Percentiles rank a stretch among this genome's conserved stretches.
These are phyloP conservation scores for Trematosphaeria pertusa DNA, from an alignment of 2,329 filamentous ascomycete genomes.

Conservation along the genomic window DNA sequence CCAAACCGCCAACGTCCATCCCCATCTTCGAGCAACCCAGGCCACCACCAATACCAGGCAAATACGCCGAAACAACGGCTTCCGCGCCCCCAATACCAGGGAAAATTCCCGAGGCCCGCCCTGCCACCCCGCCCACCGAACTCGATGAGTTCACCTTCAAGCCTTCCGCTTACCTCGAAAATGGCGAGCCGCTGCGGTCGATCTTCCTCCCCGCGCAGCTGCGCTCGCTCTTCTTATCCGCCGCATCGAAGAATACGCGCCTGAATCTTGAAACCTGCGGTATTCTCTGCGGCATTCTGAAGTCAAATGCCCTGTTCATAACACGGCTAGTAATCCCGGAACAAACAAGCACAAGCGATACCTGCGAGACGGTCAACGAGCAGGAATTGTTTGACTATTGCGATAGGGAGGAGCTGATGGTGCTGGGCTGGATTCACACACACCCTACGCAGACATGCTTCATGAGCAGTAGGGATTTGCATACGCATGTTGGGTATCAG, in stretches of 20 bases:
- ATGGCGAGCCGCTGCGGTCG: constrained; percentile 83
- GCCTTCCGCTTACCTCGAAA: constrained; percentile 87
- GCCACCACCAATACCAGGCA: constrained; percentile 42
- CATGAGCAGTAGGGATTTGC: constrained; percentile 92
- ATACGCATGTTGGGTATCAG: constrained; percentile 94
- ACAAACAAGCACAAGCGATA: constrained; percentile 88
- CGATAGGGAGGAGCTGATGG: constrained; percentile 79
- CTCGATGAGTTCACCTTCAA: constrained; percentile 77
- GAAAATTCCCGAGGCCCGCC: constrained; percentile 28
- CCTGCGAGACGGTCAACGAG: constrained; percentile 93
- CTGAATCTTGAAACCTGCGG: constrained; percentile 92
- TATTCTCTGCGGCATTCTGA: constrained; percentile 86
- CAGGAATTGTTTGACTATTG: constrained; percentile 87
- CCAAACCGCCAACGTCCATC: constrained; percentile 27
- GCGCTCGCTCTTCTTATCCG: constrained; percentile 73
- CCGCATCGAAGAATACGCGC: constrained; percentile 78
- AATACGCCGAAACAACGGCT: constrained; percentile 20
- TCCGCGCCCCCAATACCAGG: constrained; percentile 30
- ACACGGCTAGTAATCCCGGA: constrained; percentile 88
- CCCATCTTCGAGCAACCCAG: constrained; percentile 15
- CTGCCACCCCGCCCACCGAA: constrained; percentile 44
- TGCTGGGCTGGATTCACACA: constrained; percentile 97
- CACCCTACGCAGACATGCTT: constrained; percentile 97
- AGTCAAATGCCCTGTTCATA: constrained; percentile 94
- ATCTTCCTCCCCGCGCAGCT: constrained; percentile 84